Percentiles rank a stretch among this genome's conserved stretches.
Evolutionary conservation across 768 basidiomycete genomes (phyloP).

Genomic region (Cystobasidium onofrii): DNA sequence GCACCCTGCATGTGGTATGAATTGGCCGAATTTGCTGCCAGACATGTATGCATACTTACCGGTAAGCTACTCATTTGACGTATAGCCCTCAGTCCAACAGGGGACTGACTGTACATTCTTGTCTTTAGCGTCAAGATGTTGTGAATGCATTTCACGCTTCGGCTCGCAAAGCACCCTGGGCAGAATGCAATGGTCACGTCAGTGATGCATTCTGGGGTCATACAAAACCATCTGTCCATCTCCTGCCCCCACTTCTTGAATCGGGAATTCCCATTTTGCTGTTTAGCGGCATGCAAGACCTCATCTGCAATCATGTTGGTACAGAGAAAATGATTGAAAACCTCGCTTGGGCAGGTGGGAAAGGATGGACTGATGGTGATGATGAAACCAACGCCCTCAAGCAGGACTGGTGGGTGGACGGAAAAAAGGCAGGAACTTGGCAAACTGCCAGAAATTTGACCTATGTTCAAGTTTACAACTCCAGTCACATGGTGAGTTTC

Average conservation of each 20-base stretch:
- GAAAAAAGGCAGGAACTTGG: constrained; percentile 79
- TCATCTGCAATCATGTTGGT: constrained; percentile 93
- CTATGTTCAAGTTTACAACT: constrained; percentile 85
- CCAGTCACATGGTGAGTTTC: constrained; percentile 89
- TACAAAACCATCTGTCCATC: constrained; percentile 62
- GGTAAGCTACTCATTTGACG: constrained; percentile 51
- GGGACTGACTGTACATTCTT: no score
- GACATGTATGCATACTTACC: constrained; percentile 68
- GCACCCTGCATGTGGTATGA: constrained; percentile 85
- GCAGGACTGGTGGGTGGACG: constrained; percentile 56
- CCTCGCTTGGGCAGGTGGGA: constrained; percentile 76
- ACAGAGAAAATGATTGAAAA: constrained; percentile 73
- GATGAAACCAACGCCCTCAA: constrained; percentile 38
- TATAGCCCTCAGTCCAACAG: constrained; percentile 16
- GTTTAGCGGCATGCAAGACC: constrained; percentile 89
- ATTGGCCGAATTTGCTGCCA: constrained; percentile 84
- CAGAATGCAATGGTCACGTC: constrained; percentile 69
- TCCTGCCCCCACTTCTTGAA: constrained; percentile 70
- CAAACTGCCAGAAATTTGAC: constrained; percentile 78
- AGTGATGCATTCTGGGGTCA: constrained; percentile 55
- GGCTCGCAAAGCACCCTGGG: constrained; percentile 69
- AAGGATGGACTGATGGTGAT: constrained; percentile 59
- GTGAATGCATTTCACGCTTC: constrained; percentile 71
- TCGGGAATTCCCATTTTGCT: constrained; percentile 69
- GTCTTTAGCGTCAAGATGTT: constrained; percentile 69